These are phyloP conservation scores for Aspergillus pseudoviridinutans DNA, from an alignment of 2,329 filamentous ascomycete genomes.

Conservation along the genomic window DNA sequence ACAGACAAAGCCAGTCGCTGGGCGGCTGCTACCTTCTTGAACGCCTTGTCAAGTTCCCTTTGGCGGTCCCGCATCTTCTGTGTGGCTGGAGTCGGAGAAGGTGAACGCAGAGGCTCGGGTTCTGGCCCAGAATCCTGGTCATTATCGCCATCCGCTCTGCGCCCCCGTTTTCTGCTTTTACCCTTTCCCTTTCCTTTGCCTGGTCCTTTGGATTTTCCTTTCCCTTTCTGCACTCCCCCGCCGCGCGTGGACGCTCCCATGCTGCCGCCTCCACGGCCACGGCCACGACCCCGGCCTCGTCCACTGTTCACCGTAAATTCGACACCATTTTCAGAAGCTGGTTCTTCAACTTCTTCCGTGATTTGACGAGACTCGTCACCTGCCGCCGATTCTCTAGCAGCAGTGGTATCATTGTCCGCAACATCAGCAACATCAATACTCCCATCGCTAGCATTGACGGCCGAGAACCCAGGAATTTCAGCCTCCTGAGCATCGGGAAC, in stretches of 20 bases:
- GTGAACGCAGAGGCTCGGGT: constrained; percentile 26
- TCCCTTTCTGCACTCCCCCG: background rate
- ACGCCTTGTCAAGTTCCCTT: constrained; percentile 40
- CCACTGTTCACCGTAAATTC: constrained; percentile 22
- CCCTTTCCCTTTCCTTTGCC: background rate
- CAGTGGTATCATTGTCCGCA: background rate
- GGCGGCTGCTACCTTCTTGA: constrained; percentile 38
- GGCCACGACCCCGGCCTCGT: constrained; percentile 29
- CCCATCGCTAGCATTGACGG: background rate
- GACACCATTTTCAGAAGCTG: constrained; percentile 15
- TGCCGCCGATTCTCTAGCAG: constrained; percentile 9
- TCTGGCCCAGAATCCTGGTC: background rate
- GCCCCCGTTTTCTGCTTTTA: constrained; percentile 16
- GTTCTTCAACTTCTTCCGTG: constrained; percentile 21
- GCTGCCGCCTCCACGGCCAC: constrained; percentile 33
- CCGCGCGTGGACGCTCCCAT: constrained; percentile 21
- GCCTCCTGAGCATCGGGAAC: background rate
- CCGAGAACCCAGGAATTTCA: constrained; percentile 1
- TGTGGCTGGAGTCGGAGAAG: constrained; percentile 33
- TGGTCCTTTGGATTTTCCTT: background rate
- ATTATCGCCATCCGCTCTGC: constrained; percentile 15
- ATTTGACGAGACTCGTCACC: constrained; percentile 17
- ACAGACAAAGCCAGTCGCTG: constrained; percentile 39
- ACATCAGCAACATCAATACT: background rate
- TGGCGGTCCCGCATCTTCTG: constrained; percentile 40